A percentile compares a stretch with the other conserved stretches of the same genome.
phyloP scores from a whole-genome alignment of 176 grass and related monocot genomes.

The Eleusine coracana region DNA sequence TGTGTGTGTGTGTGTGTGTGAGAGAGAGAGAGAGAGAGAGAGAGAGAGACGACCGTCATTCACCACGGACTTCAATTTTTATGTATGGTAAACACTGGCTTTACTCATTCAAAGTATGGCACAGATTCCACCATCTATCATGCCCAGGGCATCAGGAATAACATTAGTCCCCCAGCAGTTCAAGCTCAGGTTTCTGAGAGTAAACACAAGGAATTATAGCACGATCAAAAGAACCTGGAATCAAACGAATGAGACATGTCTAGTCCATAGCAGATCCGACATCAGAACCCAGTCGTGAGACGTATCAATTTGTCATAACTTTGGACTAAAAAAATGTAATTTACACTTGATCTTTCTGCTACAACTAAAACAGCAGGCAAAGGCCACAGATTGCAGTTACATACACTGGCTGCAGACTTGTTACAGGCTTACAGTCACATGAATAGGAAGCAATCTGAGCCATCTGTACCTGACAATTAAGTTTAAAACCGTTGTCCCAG shows the following conservation, averaged over 20 bases:
- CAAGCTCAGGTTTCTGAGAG: not conserved
- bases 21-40: too few relatives aligned
- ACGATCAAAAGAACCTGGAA: too few relatives aligned
- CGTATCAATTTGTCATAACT: conserved; percentile 22
- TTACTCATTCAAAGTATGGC: not conserved
- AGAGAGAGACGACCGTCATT: too few relatives aligned
- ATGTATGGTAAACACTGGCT: too few relatives aligned
- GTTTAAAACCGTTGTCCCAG: conserved; percentile 42
- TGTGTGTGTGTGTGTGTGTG: too few relatives aligned
- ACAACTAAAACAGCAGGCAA: conserved; percentile 50
- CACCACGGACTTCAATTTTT: too few relatives aligned
- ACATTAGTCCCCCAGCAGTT: not conserved
- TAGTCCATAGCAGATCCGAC: not conserved
- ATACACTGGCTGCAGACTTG: conserved; percentile 21
- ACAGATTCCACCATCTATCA: not conserved
- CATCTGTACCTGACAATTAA: conserved; percentile 22
- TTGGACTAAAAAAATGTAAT: conserved; percentile 52
- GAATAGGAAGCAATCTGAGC: conserved; percentile 23
- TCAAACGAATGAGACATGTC: not conserved
- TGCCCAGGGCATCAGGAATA: too few relatives aligned
- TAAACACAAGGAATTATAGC: not conserved
- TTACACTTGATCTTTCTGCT: conserved; percentile 69
- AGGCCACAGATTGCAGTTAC: conserved; percentile 19
- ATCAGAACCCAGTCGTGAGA: not conserved
- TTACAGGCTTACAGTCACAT: conserved; percentile 17